Evolutionary conservation across 352 stramenopile species (phyloP).

Genomic region (Plasmopara muralis): DNA sequence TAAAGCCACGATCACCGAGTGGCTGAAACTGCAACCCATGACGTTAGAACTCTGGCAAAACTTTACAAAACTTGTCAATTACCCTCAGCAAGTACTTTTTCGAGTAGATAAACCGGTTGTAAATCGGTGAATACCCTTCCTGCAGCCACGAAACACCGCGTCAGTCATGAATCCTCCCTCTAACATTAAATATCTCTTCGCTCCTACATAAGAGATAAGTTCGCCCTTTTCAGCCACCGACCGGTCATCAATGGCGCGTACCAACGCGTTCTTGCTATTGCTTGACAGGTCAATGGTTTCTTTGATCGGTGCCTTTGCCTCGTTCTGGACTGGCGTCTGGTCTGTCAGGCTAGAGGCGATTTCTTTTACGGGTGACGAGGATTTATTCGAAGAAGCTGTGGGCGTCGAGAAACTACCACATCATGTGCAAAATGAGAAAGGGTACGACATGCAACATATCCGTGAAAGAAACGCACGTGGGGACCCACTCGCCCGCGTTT

Average conservation of each 20-base stretch:
- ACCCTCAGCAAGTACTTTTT: conserved; percentile 56
- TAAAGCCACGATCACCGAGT: conserved; percentile 39
- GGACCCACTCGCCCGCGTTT: conserved; percentile 78
- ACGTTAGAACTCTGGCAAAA: neutral
- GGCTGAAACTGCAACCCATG: conserved; percentile 38
- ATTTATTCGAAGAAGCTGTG: conserved; percentile 17
- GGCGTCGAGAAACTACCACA: conserved; percentile 26
- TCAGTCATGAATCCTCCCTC: neutral
- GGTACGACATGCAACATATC: neutral
- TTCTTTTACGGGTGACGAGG: conserved; percentile 16
- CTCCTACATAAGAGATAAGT: conserved; percentile 29
- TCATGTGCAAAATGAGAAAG: neutral
- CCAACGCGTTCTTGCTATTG: conserved; percentile 17
- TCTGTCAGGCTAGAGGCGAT: neutral
- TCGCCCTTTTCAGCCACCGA: conserved; percentile 22
- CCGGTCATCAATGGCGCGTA: conserved; percentile 10
- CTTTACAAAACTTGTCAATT: neutral
- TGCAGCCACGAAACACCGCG: conserved; percentile 6
- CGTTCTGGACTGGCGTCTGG: conserved; percentile 6
- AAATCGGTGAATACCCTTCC: conserved; percentile 28
- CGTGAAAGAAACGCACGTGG: conserved; percentile 37
- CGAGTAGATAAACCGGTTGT: conserved; percentile 50
- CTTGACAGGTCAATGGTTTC: neutral
- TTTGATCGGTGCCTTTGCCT: conserved; percentile 1
- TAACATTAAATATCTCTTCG: neutral